A percentile compares a stretch with the other conserved stretches of the same genome.
phyloP scores from a whole-genome alignment of 2,329 filamentous ascomycete species.

The Zymoseptoria passerinii region DNA sequence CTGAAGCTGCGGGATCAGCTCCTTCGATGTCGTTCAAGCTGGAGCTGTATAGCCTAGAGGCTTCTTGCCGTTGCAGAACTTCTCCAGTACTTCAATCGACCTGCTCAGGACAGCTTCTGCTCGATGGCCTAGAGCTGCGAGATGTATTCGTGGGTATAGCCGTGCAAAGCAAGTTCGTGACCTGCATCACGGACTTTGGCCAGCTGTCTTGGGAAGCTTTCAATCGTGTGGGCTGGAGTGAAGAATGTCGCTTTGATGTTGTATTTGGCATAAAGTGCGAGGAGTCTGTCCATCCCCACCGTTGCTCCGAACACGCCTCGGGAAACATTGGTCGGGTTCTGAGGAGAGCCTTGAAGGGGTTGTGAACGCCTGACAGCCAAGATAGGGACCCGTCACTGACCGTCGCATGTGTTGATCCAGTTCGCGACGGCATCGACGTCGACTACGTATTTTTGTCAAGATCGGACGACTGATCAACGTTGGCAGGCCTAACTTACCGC shows the following conservation, averaged over 20 bases:
- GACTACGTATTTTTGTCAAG: constrained; percentile 10
- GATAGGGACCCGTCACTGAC: no score
- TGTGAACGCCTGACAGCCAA: no score
- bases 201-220: constrained; percentile 58
- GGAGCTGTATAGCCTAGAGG: constrained; percentile 63
- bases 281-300: constrained; percentile 53
- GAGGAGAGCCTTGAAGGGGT: no score
- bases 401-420: constrained; percentile 27
- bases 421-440: constrained; percentile 34
- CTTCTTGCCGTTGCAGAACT: constrained; percentile 56
- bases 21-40: constrained; percentile 63
- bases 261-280: constrained; percentile 63
- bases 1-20: constrained; percentile 55
- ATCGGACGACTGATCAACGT: not conserved
- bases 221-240: constrained; percentile 53
- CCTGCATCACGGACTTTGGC: constrained; percentile 52
- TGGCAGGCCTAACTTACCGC: constrained; percentile 13
- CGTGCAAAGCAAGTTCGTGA: constrained; percentile 59
- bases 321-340: no score
- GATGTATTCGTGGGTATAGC: constrained; percentile 49
- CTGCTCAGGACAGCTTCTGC: constrained; percentile 70
- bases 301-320: constrained; percentile 59
- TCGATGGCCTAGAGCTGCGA: constrained; percentile 45
- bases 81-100: constrained; percentile 60
- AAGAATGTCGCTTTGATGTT: constrained; percentile 60